A percentile compares a stretch with the other conserved stretches of the same genome.
Conservation (phyloP, 1,139 yeast species). For the Yarrowia galli region DNA sequence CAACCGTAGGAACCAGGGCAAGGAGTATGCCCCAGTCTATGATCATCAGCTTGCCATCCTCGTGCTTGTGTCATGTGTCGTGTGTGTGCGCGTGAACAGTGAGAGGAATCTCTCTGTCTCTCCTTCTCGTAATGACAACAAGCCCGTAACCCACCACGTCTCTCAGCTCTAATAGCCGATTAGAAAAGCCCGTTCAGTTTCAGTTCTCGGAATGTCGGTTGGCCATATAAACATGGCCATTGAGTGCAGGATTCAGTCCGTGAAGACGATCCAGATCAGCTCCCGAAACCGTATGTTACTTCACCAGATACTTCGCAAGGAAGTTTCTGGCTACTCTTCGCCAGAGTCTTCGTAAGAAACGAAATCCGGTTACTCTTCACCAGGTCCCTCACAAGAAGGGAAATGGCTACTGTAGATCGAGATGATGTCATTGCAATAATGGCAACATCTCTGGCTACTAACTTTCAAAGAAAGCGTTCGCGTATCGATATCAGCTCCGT, state of each 20-base stretch:
- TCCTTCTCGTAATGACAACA: not conserved
- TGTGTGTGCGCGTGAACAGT: not conserved
- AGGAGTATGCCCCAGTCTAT: not conserved
- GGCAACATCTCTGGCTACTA: constrained; percentile 16
- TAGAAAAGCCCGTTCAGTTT: constrained; percentile 18
- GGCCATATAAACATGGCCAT: constrained; percentile 13
- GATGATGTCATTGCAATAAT: not conserved
- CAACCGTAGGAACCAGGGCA: not conserved
- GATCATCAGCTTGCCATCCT: constrained; percentile 5
- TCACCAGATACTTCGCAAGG: not conserved
- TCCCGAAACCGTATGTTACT: constrained; percentile 1
- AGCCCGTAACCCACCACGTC: constrained; percentile 5
- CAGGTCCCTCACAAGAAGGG: not conserved
- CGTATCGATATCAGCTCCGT: constrained; percentile 31
- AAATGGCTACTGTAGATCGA: not conserved
- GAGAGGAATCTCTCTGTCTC: not conserved
- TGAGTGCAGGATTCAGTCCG: constrained; percentile 6
- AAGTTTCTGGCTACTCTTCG: constrained; percentile 2
- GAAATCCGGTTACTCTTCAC: constrained; percentile 7
- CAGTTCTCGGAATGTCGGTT: constrained; percentile 35
- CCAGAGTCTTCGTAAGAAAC: not conserved
- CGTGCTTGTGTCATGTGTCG: constrained; percentile 1
- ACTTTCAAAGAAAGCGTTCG: constrained; percentile 21
- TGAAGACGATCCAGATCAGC: constrained; percentile 9
- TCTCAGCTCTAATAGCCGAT: constrained; percentile 17